Percentiles rank a stretch among this genome's conserved stretches.
Conservation (phyloP, 2,329 filamentous ascomycete genomes). For the Colletotrichum cuscutae region DNA sequence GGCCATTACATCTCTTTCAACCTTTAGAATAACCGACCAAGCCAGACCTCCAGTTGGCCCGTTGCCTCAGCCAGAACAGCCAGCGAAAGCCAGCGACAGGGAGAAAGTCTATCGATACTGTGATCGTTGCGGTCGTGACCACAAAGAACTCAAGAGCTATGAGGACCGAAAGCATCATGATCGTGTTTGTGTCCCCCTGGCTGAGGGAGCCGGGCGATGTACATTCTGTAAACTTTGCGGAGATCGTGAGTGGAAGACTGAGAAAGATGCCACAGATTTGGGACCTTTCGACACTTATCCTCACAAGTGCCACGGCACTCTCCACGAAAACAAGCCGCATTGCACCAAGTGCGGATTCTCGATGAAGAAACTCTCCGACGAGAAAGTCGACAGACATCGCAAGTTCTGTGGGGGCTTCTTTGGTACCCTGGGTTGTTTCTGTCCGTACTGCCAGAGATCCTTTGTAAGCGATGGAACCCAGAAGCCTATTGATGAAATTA, state of each 20-base stretch:
- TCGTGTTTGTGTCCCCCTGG: conserved; percentile 35
- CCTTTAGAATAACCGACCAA: conserved; percentile 18
- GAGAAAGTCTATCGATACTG: conserved; percentile 38
- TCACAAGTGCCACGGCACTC: conserved; percentile 33
- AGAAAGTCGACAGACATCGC: conserved; percentile 28
- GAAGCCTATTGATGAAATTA: neutral
- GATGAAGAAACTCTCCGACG: conserved; percentile 5
- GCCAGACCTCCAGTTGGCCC: conserved; percentile 11
- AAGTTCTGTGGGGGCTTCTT: conserved; percentile 36
- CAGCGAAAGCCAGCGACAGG: conserved; percentile 21
- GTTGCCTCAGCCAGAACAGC: conserved; percentile 19
- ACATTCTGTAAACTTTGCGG: conserved; percentile 38
- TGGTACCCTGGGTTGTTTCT: conserved; percentile 34
- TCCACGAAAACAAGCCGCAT: conserved; percentile 21
- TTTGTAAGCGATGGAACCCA: neutral
- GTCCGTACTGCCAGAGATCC: conserved; percentile 36
- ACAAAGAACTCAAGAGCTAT: conserved; percentile 24
- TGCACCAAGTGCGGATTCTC: conserved; percentile 36
- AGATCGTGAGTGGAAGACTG: conserved; percentile 24
- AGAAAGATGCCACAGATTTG: conserved; percentile 12
- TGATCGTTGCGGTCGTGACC: conserved; percentile 40
- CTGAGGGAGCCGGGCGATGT: conserved; percentile 22
- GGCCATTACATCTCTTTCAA: neutral
- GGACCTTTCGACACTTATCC: conserved; percentile 27
- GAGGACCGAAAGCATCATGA: conserved; percentile 38